phyloP scores from a whole-genome alignment of 257 asterid genomes.

The Schizonepeta tenuifolia region DNA sequence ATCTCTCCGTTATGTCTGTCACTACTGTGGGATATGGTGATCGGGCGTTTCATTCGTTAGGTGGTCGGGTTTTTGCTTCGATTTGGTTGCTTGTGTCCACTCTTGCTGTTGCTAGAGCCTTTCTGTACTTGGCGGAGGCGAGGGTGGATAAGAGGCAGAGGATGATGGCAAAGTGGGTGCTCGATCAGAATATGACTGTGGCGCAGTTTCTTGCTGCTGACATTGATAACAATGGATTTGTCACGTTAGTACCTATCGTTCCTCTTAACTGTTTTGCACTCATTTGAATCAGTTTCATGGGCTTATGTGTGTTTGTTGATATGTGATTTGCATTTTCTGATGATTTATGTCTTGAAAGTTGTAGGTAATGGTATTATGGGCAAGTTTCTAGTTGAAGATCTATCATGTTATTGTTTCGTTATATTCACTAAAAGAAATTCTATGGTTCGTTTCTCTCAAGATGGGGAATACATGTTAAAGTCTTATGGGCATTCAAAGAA shows the following conservation, averaged over 20 bases:
- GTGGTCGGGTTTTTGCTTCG: slow-evolving; percentile 85
- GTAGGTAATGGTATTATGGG: slow-evolving; percentile 1
- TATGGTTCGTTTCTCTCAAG: background rate
- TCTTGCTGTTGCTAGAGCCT: slow-evolving; percentile 97
- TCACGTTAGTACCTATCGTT: slow-evolving; percentile 48
- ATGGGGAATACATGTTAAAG: background rate
- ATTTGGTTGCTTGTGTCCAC: slow-evolving; percentile 95
- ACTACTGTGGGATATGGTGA: slow-evolving; percentile 98
- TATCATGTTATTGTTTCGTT: background rate
- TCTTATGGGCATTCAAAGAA: background rate
- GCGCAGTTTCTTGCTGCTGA: slow-evolving; percentile 96
- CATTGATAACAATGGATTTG: slow-evolving; percentile 84
- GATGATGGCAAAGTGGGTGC: slow-evolving; percentile 93
- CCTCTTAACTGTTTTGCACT: background rate
- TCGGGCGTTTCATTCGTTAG: slow-evolving; percentile 70
- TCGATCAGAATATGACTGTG: slow-evolving; percentile 86
- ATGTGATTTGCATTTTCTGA: slow-evolving; percentile 2
- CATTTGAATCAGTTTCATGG: background rate
- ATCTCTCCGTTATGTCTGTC: slow-evolving; percentile 92
- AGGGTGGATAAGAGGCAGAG: slow-evolving; percentile 89
- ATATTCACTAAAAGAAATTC: background rate
- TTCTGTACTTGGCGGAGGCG: slow-evolving; percentile 93
- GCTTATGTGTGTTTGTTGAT: background rate
- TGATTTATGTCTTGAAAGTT: slow-evolving; percentile 3
- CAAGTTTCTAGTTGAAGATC: background rate